Conservation (phyloP, 2,329 filamentous ascomycete genomes). For the Saccharata proteae region DNA sequence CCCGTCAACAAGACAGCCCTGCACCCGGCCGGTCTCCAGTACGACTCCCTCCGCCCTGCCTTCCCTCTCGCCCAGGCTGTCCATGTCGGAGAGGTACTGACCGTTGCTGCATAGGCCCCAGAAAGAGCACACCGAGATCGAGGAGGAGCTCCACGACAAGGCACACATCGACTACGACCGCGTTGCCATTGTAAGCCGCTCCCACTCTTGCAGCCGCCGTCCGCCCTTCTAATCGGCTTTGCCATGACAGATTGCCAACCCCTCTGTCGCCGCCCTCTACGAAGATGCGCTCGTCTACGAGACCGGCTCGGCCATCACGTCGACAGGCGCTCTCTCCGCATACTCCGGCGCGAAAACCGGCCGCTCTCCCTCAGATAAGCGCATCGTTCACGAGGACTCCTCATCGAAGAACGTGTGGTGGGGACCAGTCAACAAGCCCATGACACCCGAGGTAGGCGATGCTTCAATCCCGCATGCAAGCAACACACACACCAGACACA, state of each 20-base stretch:
- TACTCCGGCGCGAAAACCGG: constrained; percentile 98
- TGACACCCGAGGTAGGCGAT: constrained; percentile 83
- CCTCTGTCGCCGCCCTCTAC: constrained; percentile 89
- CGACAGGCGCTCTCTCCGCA: constrained; percentile 84
- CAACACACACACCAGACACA: not conserved
- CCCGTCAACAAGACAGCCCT: constrained; percentile 83
- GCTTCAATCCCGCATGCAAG: too few relatives aligned
- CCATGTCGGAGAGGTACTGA: too few relatives aligned
- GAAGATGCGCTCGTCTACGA: constrained; percentile 99
- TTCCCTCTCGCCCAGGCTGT: constrained; percentile 3
- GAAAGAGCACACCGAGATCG: constrained; percentile 86
- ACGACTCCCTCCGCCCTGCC: constrained; percentile 32
- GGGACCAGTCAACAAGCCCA: constrained; percentile 99
- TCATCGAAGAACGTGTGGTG: constrained; percentile 96
- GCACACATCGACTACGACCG: constrained; percentile 99
- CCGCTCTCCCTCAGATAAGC: constrained; percentile 92
- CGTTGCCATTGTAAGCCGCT: constrained; percentile 74
- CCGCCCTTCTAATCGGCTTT: constrained; percentile 1
- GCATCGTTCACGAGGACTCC: constrained; percentile 80
- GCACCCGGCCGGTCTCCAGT: constrained; percentile 84
- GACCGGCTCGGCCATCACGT: constrained; percentile 93
- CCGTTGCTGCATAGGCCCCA: constrained; percentile 68
- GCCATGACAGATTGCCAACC: constrained; percentile 62
- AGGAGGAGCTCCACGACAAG: constrained; percentile 93
- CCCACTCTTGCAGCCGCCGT: constrained; percentile 1